Base-by-base conservation (phyloP, 2,329 filamentous ascomycete species). In the Fonsecaea monophora region DNA sequence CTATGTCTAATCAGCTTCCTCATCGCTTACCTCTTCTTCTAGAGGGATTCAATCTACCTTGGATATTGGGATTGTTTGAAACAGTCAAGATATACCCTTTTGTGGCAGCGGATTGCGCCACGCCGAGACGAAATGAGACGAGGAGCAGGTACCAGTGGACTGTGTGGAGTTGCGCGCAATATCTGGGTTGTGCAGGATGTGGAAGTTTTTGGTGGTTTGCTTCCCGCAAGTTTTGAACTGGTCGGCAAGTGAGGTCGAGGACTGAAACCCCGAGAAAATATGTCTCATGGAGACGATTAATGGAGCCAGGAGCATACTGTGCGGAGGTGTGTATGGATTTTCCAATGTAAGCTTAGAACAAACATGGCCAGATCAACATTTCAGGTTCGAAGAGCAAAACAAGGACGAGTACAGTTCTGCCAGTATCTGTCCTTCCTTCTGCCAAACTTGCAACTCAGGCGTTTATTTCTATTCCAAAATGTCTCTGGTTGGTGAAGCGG, bases 1-100 rank as follows among this genome's bases (percentile, higher is more conserved):
- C 82, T 99, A 53, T 97, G 94, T 77, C 83, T 99, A 74, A 74
- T 96, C 70, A 94, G 92, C 83, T 99, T 99, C 82, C 81, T 99
- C 76, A 86, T 98, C 73, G 95, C 93, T 63, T 99, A 97, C 81
- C 87, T 98, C 79, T 93, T 99, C 84, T 99, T 99, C 81, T 99
- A 89, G 84, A 50, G 42, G 32, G 25, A 37, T 34, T 48, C 45
- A 4, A 55, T 59, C 18, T 32, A 9, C 54, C 54, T 66, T 64
- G 62, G 65, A 62, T 68, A 68, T 48, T 21, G 45, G 38, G 45
- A 25, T 53, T 32, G 59, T 50, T 54, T 61, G 48, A 54, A 10
- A 21, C 59, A 34, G 45, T 25, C 45, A 50, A 50, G 45, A 13
- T 12, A 50, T 25, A 50, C 45, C n/a, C 45, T 30, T 50, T 30